phyloP scores from a whole-genome alignment of 768 basidiomycete genomes.

The Suillus discolor region DNA sequence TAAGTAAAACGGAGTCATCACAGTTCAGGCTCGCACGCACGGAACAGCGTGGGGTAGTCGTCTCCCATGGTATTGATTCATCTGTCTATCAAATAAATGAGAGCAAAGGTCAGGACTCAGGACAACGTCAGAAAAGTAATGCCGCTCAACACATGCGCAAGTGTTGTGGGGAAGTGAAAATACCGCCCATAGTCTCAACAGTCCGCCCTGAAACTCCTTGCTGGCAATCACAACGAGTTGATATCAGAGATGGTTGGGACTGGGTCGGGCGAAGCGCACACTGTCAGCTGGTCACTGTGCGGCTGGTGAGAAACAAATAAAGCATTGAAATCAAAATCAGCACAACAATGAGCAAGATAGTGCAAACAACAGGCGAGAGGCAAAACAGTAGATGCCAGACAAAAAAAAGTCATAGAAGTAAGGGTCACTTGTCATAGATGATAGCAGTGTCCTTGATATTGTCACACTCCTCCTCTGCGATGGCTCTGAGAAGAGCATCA shows the following conservation, averaged over 20 bases:
- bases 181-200: too few relatives aligned
- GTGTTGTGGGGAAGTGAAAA: too few relatives aligned
- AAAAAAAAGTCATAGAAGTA: too few relatives aligned
- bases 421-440: too few relatives aligned
- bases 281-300: not conserved
- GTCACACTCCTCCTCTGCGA: too few relatives aligned
- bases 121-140: not conserved
- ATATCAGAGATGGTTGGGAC: not conserved
- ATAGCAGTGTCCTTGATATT: too few relatives aligned
- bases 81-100: not conserved
- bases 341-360: not conserved
- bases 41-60: slow-evolving; percentile 84
- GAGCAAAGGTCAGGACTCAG: not conserved
- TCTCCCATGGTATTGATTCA: slow-evolving; percentile 54
- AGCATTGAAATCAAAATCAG: not conserved
- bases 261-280: not conserved
- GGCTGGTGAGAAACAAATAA: not conserved
- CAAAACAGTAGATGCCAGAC: not conserved
- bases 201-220: slow-evolving; percentile 45
- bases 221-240: not conserved
- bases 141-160: not conserved
- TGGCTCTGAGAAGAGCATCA: too few relatives aligned
- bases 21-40: slow-evolving; percentile 40
- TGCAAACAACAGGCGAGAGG: not conserved
- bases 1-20: not conserved